phyloP scores from a whole-genome alignment of 176 grass and related monocot species.

The barley (Hordeum vulgare) region DNA sequence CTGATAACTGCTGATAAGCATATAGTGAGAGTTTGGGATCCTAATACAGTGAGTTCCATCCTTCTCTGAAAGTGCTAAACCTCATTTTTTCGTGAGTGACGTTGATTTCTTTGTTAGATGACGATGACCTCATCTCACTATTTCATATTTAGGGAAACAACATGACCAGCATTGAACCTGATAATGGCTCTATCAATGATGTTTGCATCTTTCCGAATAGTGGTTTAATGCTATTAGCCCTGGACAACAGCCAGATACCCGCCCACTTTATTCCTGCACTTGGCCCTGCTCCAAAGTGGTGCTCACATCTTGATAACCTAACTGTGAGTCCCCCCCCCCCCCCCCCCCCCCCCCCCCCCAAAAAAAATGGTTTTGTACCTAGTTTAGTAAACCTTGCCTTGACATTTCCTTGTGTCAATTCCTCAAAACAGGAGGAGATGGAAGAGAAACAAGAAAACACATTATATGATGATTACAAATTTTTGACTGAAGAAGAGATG shows the following conservation, averaged over 20 bases:
- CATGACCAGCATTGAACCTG: constrained; percentile 94
- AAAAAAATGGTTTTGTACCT: no score
- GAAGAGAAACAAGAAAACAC: constrained; percentile 67
- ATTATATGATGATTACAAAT: constrained; percentile 80
- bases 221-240: constrained; percentile 80
- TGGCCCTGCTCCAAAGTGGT: constrained; percentile 95
- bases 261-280: constrained; percentile 83
- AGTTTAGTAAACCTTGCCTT: not conserved
- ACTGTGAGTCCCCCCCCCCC: no score
- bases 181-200: constrained; percentile 76
- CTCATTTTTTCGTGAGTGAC: not conserved
- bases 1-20: constrained; percentile 79
- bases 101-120: constrained; percentile 3
- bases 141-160: constrained; percentile 60
- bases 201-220: constrained; percentile 71
- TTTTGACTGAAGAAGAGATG: constrained; percentile 82
- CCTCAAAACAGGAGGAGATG: constrained; percentile 82
- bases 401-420: not conserved
- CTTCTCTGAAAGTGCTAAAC: not conserved
- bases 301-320: constrained; percentile 91
- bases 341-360: no score
- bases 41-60: constrained; percentile 70
- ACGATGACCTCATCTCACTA: constrained; percentile 26
- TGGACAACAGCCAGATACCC: constrained; percentile 93
- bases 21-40: constrained; percentile 93